Conservation (phyloP, 305 asterid genomes). For the Rubia tinctorum region DNA sequence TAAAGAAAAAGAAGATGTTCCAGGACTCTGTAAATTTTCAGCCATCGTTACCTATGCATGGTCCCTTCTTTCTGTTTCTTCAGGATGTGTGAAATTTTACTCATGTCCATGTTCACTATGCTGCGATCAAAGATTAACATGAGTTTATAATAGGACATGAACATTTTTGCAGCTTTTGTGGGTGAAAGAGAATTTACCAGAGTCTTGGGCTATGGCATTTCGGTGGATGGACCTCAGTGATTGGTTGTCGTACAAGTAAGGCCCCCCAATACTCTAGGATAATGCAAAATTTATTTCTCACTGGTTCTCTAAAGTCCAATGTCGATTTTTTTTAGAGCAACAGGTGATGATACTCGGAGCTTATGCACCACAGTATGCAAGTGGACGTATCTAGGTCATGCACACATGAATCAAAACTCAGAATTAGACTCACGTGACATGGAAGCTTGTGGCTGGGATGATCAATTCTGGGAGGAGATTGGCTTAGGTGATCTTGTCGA, state of each 20-base stretch:
- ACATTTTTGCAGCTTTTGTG: slow-evolving; percentile 68
- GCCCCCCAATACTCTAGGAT: background rate
- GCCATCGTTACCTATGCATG: background rate
- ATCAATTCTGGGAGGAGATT: slow-evolving; percentile 94
- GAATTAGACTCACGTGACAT: slow-evolving; percentile 73
- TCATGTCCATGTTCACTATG: background rate
- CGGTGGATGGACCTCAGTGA: slow-evolving; percentile 99
- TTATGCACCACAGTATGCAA: slow-evolving; percentile 97
- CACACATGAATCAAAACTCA: slow-evolving; percentile 81
- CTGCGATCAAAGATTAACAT: background rate
- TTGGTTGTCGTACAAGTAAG: slow-evolving; percentile 92
- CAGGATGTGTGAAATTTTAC: background rate
- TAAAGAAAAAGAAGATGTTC: background rate
- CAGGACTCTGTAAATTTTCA: background rate
- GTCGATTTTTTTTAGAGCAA: slow-evolving; percentile 54
- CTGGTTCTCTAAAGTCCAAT: background rate
- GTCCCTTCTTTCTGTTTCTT: background rate
- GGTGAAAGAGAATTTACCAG: slow-evolving; percentile 93
- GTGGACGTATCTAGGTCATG: slow-evolving; percentile 99
- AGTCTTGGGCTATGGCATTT: slow-evolving; percentile 90
- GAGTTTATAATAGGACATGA: background rate
- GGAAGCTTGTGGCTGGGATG: slow-evolving; percentile 99
- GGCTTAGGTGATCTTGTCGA: slow-evolving; percentile 94
- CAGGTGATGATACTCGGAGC: slow-evolving; percentile 99
- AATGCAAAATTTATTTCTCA: slow-evolving; percentile 9